Percentiles rank a stretch among this genome's conserved stretches.
These are phyloP conservation scores for Aspergillus sparsus DNA, from an alignment of 495 filamentous ascomycete species.

Conservation along the genomic window DNA sequence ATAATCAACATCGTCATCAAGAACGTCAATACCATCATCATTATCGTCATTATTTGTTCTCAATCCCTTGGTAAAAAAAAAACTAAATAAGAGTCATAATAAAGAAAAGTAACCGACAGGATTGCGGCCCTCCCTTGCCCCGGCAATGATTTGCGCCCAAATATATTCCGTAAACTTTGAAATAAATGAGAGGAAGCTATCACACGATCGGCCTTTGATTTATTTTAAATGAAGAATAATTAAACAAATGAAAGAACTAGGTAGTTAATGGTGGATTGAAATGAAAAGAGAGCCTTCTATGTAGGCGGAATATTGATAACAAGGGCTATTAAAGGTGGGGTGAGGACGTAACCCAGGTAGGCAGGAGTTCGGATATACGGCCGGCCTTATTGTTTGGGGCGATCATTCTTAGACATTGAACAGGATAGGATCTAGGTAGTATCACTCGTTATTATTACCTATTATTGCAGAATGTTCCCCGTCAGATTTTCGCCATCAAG, in stretches of 20 bases:
- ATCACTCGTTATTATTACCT: too few species aligned
- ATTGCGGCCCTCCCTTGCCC: not conserved
- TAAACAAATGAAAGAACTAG: too few species aligned
- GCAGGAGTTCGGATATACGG: too few species aligned
- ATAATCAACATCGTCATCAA: too few species aligned
- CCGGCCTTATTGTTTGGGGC: not conserved
- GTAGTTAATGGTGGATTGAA: too few species aligned
- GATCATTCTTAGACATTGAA: not conserved
- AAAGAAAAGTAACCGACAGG: not conserved
- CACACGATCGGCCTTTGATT: not conserved
- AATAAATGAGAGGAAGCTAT: not conserved
- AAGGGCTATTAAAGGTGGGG: too few species aligned
- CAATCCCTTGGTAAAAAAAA: not conserved
- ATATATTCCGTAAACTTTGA: slow-evolving; percentile 10
- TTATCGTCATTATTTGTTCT: too few species aligned
- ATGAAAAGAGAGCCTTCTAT: too few species aligned
- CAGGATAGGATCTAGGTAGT: not conserved
- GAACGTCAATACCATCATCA: too few species aligned
- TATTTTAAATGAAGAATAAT: too few species aligned
- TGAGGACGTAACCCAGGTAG: too few species aligned
- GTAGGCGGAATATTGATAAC: too few species aligned
- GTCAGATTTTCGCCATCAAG: not conserved
- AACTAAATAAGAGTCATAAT: not conserved
- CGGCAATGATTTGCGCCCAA: slow-evolving; percentile 15
- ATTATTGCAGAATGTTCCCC: not conserved